These are phyloP conservation scores for Blastocladiella emersonii DNA, from an alignment of 371 early-diverging fungal species.

Conservation along the genomic window DNA sequence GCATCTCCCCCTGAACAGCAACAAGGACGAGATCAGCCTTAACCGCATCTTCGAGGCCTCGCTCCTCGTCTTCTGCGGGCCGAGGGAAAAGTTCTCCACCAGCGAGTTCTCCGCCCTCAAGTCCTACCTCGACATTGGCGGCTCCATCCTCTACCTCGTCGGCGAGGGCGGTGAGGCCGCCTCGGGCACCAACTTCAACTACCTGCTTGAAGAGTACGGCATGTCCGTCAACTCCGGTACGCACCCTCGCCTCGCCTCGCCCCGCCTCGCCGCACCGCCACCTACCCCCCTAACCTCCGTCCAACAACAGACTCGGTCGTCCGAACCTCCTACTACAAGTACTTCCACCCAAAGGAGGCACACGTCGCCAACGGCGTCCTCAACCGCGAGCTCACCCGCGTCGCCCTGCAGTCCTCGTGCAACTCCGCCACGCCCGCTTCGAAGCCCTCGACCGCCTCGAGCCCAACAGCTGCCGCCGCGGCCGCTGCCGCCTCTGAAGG, in stretches of 20 bases:
- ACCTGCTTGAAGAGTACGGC: constrained; percentile 40
- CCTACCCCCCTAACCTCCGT: background rate
- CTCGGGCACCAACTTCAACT: constrained; percentile 40
- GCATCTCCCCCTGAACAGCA: constrained; percentile 13
- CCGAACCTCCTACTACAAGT: constrained; percentile 31
- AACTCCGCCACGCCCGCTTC: too few relatives aligned
- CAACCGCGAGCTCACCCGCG: constrained; percentile 35
- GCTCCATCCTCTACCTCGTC: constrained; percentile 33
- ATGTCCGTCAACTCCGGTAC: constrained; percentile 24
- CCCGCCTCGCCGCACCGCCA: too few relatives aligned
- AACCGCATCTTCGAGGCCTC: constrained; percentile 23
- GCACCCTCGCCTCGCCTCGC: background rate
- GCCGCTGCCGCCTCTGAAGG: too few relatives aligned
- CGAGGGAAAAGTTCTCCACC: constrained; percentile 27
- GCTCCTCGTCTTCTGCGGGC: constrained; percentile 32
- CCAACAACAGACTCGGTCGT: constrained; percentile 23
- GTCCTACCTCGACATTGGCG: constrained; percentile 32
- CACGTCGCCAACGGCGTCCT: constrained; percentile 33
- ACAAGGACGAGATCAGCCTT: constrained; percentile 31
- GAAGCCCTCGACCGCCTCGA: too few relatives aligned
- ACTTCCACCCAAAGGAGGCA: constrained; percentile 41
- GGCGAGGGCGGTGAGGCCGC: constrained; percentile 37
- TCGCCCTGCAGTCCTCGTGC: constrained; percentile 16
- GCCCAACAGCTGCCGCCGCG: too few relatives aligned
- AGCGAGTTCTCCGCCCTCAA: constrained; percentile 32